Percentiles rank a stretch among this genome's conserved stretches.
These are phyloP conservation scores for Aspergillus neoniger DNA, from an alignment of 2,329 filamentous ascomycete genomes.

Conservation along the genomic window DNA sequence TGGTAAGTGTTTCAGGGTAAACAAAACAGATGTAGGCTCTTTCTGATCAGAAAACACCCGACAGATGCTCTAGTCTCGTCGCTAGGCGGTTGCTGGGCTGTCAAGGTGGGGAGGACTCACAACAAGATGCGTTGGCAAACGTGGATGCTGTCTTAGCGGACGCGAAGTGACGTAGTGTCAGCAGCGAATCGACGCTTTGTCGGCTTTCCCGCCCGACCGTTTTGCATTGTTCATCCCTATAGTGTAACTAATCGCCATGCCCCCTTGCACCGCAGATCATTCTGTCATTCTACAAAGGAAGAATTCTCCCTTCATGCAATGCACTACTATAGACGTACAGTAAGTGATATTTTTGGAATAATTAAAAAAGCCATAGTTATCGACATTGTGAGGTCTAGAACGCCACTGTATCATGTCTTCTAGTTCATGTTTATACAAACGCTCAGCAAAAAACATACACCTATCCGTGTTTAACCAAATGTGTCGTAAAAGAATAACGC, in stretches of 20 bases:
- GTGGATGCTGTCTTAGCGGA: slow-evolving; percentile 15
- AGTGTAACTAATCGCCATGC: background rate
- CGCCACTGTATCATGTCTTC: background rate
- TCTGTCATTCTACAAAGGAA: background rate
- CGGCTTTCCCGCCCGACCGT: slow-evolving; percentile 10
- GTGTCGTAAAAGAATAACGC: background rate
- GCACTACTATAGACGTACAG: no score
- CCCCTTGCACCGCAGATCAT: background rate
- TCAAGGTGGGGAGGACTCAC: slow-evolving; percentile 23
- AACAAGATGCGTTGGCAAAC: slow-evolving; percentile 26
- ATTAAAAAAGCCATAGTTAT: background rate
- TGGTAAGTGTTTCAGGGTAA: slow-evolving; percentile 2
- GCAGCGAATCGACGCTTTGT: background rate
- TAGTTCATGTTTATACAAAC: background rate
- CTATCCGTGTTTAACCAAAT: no score
- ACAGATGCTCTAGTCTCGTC: slow-evolving; percentile 12
- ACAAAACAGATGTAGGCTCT: background rate
- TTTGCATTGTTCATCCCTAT: background rate
- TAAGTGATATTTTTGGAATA: no score
- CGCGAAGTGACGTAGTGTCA: slow-evolving; percentile 26
- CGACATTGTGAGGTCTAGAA: background rate
- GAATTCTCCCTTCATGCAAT: no score
- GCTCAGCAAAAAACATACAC: no score
- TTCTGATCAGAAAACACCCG: background rate
- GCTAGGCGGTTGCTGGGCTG: slow-evolving; percentile 9